phyloP scores from a whole-genome alignment of 495 filamentous ascomycete genomes.

The Parathielavia hyrcaniae region DNA sequence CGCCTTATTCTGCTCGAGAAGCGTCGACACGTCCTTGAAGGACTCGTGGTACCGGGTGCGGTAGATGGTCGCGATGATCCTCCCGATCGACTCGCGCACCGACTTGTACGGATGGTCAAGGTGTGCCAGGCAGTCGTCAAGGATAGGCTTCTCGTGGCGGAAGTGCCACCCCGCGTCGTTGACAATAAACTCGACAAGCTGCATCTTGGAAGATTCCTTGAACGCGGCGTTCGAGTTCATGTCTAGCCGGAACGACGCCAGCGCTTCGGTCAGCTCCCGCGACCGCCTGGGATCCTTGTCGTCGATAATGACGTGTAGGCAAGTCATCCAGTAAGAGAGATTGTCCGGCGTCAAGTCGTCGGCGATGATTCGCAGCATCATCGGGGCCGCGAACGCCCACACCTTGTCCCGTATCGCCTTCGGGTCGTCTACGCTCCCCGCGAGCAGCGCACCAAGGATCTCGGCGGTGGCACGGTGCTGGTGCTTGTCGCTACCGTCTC shows the following conservation, averaged over 20 bases:
- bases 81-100: conserved; percentile 89
- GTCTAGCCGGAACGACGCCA: conserved; percentile 81
- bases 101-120: conserved; percentile 97
- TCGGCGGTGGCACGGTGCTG: conserved; percentile 95
- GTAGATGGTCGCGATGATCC: conserved; percentile 78
- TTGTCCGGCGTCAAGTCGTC: conserved; percentile 94
- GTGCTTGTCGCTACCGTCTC: conserved; percentile 94
- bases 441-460: conserved; percentile 79
- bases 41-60: conserved; percentile 90
- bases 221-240: conserved; percentile 96
- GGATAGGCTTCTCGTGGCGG: conserved; percentile 78
- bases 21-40: conserved; percentile 64
- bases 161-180: conserved; percentile 94
- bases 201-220: conserved; percentile 96
- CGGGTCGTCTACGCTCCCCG: conserved; percentile 64
- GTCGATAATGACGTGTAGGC: conserved; percentile 75
- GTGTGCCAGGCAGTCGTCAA: conserved; percentile 82
- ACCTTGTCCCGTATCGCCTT: conserved; percentile 62
- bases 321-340: conserved; percentile 85
- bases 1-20: conserved; percentile 71
- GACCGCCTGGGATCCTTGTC: conserved; percentile 76
- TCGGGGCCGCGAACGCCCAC: conserved; percentile 86
- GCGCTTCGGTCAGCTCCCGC: conserved; percentile 78
- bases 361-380: conserved; percentile 75
- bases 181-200: conserved; percentile 82